phyloP scores from a whole-genome alignment of 140 eudicot species.

The Anethum foeniculum region DNA sequence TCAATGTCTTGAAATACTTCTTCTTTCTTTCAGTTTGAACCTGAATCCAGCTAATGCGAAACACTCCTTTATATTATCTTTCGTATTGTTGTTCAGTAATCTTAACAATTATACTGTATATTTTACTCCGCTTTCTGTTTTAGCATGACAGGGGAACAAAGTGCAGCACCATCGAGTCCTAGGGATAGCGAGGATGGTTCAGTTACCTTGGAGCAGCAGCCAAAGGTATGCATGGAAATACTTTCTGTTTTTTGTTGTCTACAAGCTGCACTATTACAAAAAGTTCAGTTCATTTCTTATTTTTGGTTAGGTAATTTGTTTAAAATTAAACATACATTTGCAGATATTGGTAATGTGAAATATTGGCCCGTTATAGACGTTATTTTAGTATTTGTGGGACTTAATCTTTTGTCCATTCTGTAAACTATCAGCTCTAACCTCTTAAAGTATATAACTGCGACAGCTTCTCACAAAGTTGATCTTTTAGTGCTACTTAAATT shows the following conservation, averaged over 20 bases:
- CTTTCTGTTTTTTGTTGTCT: not conserved
- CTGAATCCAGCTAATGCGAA: not conserved
- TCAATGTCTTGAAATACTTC: not conserved
- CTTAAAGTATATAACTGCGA: not conserved
- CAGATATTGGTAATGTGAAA: not conserved
- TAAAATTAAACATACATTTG: not conserved
- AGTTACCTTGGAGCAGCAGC: conserved; percentile 49
- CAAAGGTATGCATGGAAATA: conserved; percentile 38
- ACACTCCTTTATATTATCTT: not conserved
- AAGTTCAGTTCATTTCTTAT: not conserved
- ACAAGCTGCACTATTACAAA: not conserved
- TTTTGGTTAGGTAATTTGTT: not conserved
- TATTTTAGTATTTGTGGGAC: not conserved
- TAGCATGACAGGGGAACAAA: conserved; percentile 93
- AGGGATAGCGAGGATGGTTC: conserved; percentile 82
- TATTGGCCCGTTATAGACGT: not conserved
- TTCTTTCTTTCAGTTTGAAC: not conserved
- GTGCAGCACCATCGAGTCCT: conserved; percentile 75
- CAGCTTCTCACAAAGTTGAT: not conserved
- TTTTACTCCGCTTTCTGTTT: conserved; percentile 19
- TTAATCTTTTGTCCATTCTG: not conserved
- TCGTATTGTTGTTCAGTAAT: not conserved
- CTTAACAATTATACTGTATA: not conserved
- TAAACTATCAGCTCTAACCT: not conserved
- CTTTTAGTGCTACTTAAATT: not conserved